A percentile compares a stretch with the other conserved stretches of the same genome.
phyloP scores from a whole-genome alignment of 148 eudicot species.

The Fagopyrum esculentum region DNA sequence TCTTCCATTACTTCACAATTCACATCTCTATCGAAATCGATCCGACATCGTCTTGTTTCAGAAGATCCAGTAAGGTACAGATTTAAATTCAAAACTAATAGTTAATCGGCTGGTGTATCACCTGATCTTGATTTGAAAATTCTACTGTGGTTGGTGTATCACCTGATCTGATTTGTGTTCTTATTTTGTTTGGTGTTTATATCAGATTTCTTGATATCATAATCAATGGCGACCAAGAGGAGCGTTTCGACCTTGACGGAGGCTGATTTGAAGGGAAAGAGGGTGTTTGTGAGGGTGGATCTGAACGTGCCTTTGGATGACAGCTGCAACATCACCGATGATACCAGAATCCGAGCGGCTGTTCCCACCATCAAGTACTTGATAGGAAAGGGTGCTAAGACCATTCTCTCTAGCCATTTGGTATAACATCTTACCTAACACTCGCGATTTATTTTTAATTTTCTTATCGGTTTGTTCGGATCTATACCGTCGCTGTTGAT shows the following conservation, averaged over 20 bases:
- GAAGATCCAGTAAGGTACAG: neutral
- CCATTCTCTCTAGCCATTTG: slow-evolving; percentile 52
- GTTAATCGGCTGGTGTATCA: neutral
- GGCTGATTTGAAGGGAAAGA: slow-evolving; percentile 76
- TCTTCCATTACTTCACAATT: neutral
- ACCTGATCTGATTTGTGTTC: neutral
- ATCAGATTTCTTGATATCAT: neutral
- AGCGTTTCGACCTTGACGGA: slow-evolving; percentile 61
- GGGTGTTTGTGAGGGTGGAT: slow-evolving; percentile 73
- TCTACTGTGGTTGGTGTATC: neutral
- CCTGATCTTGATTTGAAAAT: neutral
- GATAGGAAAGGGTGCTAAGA: slow-evolving; percentile 67
- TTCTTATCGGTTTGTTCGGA: neutral
- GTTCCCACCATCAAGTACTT: slow-evolving; percentile 71
- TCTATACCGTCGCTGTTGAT: neutral
- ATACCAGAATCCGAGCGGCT: slow-evolving; percentile 87
- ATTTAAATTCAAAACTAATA: neutral
- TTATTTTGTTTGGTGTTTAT: neutral
- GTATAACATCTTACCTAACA: slow-evolving; percentile 5
- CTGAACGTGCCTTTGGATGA: slow-evolving; percentile 79
- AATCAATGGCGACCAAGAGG: slow-evolving; percentile 60
- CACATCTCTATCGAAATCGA: slow-evolving; percentile 7
- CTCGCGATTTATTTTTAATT: neutral
- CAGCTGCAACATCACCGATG: slow-evolving; percentile 58
- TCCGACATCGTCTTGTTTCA: neutral